These are phyloP conservation scores for Paratinospora sagittata DNA, from an alignment of 164 flowering plant species.

Conservation along the genomic window DNA sequence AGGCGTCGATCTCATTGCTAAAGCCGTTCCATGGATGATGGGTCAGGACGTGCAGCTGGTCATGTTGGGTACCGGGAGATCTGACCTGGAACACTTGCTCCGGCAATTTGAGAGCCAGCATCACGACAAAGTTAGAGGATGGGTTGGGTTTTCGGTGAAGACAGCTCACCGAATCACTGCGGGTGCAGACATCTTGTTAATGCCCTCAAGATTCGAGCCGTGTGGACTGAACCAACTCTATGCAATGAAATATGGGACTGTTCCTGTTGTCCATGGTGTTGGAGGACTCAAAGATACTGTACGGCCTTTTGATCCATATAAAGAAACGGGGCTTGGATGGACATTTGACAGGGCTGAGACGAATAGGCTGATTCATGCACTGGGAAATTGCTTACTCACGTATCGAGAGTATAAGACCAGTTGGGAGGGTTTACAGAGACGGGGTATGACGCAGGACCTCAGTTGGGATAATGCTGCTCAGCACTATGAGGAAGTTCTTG, in stretches of 20 bases:
- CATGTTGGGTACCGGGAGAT: conserved; percentile 84
- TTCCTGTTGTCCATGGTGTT: conserved; percentile 95
- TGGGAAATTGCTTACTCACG: conserved; percentile 75
- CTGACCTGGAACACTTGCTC: conserved; percentile 73
- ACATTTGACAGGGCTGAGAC: conserved; percentile 75
- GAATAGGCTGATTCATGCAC: conserved; percentile 53
- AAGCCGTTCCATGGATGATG: conserved; percentile 90
- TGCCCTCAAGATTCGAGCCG: conserved; percentile 97
- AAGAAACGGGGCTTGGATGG: conserved; percentile 85
- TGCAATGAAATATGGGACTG: conserved; percentile 90
- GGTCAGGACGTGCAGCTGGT: conserved; percentile 77
- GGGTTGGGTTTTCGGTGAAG: conserved; percentile 94
- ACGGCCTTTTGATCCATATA: conserved; percentile 68
- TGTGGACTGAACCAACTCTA: conserved; percentile 95
- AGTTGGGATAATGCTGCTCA: conserved; percentile 97
- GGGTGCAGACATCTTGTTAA: conserved; percentile 80
- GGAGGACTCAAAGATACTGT: conserved; percentile 96
- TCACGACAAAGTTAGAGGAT: conserved; percentile 63
- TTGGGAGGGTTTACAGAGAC: conserved; percentile 86
- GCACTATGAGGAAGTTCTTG: conserved; percentile 78
- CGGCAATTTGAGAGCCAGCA: conserved; percentile 58
- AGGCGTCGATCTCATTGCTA: conserved; percentile 90
- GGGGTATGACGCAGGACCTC: conserved; percentile 87
- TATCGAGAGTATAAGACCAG: conserved; percentile 73
- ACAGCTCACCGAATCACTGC: conserved; percentile 90